Base-by-base conservation (phyloP, 768 basidiomycete species). In the Leccinum disarticulatum region DNA sequence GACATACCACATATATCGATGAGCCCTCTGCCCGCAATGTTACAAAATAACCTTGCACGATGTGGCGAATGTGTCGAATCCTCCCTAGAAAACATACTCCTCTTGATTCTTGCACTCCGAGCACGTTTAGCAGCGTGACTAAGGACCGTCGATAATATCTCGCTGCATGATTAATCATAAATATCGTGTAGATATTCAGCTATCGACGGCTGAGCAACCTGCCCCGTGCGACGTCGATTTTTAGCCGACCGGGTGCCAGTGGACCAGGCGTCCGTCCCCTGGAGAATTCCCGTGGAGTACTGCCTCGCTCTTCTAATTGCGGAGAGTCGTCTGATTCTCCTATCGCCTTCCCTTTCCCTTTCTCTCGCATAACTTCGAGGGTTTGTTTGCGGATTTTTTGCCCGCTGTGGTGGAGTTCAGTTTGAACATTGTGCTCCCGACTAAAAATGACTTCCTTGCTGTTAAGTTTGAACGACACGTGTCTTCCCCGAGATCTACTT, bases 21-120 rank as follows among this genome's bases (percentile, higher is more conserved):
- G 57, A 64, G 53, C 27, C 36, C 22, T 13, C 35, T 30, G 5
- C 10, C 1, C 9, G 10, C 4, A 36, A 36, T 22, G 27, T 33
- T 3, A 11, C 33, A 10, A 3, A 55, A 41, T 19, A 46, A 86
- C 88, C 78, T 82, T 89, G 79, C 80, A 92, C 64, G 81, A 82
- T 15, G 73, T 74, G 67, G 91, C 90, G 68, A 93, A 93, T 47
- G 77, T 78, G 11, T 79, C 74, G 73, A 93, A 94, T 5, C 92
- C 92, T 56, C 86, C 88, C 3, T 78, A 79, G 47, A 94, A 80
- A 54, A 94, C 79, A 55, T 79, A 77, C 10, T 93, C 82, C 58
- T 87, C 79, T 52, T 89, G 83, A 6, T 77, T 72, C 47, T 76
- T 77, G 38, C 79, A 75, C 3, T 73, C 77, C 13, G 65, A 55